Conservation (phyloP, 148 eudicot species). For the Hydrangea macrophylla region DNA sequence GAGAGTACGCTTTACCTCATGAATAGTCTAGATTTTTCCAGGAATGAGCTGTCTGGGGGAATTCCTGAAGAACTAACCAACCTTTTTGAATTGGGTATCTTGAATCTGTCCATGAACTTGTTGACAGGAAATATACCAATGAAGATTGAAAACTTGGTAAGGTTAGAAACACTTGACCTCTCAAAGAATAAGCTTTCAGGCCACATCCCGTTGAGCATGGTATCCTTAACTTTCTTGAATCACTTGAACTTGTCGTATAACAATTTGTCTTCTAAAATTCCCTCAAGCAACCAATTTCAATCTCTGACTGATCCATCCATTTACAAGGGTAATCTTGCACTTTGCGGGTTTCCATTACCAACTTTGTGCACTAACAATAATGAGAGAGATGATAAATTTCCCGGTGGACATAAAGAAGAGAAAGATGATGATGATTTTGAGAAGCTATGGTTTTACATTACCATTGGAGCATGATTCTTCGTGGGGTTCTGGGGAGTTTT, state of each 20-base stretch:
- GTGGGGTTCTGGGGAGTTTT: too few species aligned
- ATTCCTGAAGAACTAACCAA: conserved; percentile 13
- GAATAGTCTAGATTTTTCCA: conserved; percentile 17
- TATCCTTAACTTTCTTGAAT: neutral
- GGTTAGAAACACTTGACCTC: conserved; percentile 27
- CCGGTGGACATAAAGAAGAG: neutral
- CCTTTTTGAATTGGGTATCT: conserved; percentile 1
- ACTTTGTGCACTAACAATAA: neutral
- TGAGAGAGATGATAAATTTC: too few species aligned
- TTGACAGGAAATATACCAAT: conserved; percentile 23
- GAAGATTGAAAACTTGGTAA: conserved; percentile 12
- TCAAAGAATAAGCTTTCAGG: conserved; percentile 19
- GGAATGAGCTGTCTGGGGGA: conserved; percentile 17
- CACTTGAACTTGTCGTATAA: conserved; percentile 12
- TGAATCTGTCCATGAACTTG: conserved; percentile 28
- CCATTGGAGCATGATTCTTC: neutral
- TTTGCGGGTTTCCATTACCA: neutral
- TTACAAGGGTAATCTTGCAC: conserved; percentile 5
- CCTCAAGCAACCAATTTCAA: conserved; percentile 4
- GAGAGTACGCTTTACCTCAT: conserved; percentile 4
- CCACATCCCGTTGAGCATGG: conserved; percentile 5
- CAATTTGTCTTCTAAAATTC: conserved; percentile 10
- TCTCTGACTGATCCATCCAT: conserved; percentile 8
- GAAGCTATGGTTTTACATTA: neutral
- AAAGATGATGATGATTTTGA: neutral